phyloP scores from a whole-genome alignment of 331 rosid genomes.

The Malus hybrid region DNA sequence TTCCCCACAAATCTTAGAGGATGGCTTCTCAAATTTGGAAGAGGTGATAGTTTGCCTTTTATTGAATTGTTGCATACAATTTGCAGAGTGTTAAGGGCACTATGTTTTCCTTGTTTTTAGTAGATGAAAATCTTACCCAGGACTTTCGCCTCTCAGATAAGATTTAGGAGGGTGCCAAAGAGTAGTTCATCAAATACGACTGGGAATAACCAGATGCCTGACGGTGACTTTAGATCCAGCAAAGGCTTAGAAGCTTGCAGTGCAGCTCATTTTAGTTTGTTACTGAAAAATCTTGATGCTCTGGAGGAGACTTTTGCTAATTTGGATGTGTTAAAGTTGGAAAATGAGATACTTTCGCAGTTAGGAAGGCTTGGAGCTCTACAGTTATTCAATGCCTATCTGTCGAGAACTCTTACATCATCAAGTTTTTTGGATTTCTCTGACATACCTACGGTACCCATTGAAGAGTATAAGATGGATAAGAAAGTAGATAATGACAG shows the following conservation, averaged over 20 bases:
- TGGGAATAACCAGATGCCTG: conserved; percentile 23
- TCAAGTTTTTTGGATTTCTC: conserved; percentile 24
- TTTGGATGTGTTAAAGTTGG: conserved; percentile 50
- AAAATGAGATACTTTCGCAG: conserved; percentile 52
- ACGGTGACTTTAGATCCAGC: conserved; percentile 11
- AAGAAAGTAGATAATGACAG: conserved; percentile 8
- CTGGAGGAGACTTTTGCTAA: conserved; percentile 68
- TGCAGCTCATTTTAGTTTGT: conserved; percentile 45
- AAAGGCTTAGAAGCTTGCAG: conserved; percentile 26
- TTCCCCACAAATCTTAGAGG: conserved; percentile 32
- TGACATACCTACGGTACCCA: conserved; percentile 15
- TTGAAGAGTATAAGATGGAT: conserved; percentile 25
- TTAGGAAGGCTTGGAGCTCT: conserved; percentile 77
- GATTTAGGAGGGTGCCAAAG: conserved; percentile 27
- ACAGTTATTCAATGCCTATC: conserved; percentile 46
- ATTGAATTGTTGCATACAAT: neutral
- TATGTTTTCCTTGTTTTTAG: neutral
- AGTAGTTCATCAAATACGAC: conserved; percentile 16
- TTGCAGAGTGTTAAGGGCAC: neutral
- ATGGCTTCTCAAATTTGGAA: conserved; percentile 37
- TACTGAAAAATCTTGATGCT: conserved; percentile 66
- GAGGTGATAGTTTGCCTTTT: conserved; percentile 41
- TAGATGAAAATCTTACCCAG: conserved; percentile 7
- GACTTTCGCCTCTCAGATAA: conserved; percentile 32
- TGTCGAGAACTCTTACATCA: conserved; percentile 43